These are phyloP conservation scores for Ilex asprella DNA, from an alignment of 257 asterid species.

Conservation along the genomic window DNA sequence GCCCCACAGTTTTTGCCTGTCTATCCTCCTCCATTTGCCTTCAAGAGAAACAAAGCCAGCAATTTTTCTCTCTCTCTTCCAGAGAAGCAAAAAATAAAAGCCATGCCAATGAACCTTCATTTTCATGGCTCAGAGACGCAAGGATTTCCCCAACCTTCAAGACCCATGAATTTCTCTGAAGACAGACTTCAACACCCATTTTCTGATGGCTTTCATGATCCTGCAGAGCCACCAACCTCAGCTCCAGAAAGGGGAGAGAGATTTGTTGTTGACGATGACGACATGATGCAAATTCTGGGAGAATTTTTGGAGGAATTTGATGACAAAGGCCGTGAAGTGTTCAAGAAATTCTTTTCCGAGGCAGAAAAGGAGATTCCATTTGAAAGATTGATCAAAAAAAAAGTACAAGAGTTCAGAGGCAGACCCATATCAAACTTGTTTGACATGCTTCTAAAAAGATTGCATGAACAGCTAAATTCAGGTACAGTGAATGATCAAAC, in stretches of 20 bases:
- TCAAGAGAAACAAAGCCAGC: too few species aligned
- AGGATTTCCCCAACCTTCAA: background rate
- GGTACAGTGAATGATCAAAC: background rate
- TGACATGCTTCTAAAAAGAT: slow-evolving; percentile 17
- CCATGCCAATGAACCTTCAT: background rate
- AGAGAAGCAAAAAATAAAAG: background rate
- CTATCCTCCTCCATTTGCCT: too few species aligned
- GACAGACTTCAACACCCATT: background rate
- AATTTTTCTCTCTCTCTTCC: background rate
- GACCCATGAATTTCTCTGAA: slow-evolving; percentile 3
- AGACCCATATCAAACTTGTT: slow-evolving; percentile 9
- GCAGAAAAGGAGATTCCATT: slow-evolving; percentile 9
- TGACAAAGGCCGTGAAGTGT: slow-evolving; percentile 20
- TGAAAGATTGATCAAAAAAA: slow-evolving; percentile 10
- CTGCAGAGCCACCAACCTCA: background rate
- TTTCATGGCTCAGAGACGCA: background rate
- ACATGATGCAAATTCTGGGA: slow-evolving; percentile 3
- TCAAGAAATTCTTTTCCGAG: slow-evolving; percentile 19
- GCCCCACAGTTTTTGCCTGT: too few species aligned
- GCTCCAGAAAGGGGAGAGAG: background rate
- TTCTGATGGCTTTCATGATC: background rate
- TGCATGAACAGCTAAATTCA: background rate
- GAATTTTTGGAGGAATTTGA: slow-evolving; percentile 17
- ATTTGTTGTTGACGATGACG: background rate
- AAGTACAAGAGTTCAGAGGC: slow-evolving; percentile 11